These are phyloP conservation scores for Mortierella sp. DNA, from an alignment of 371 early-diverging fungal genomes.

Conservation along the genomic window DNA sequence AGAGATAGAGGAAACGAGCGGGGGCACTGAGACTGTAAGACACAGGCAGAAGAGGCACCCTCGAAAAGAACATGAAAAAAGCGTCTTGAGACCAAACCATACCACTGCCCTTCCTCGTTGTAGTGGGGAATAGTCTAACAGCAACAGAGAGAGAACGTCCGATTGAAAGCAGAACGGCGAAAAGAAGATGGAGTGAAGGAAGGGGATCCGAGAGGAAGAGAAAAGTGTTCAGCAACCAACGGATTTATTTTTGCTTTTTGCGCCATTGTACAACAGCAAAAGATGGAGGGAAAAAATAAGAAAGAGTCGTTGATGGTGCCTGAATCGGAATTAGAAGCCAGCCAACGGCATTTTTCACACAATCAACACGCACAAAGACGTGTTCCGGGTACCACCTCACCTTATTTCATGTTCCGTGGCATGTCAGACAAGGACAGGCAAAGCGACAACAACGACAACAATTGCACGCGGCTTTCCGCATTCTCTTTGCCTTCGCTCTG, in stretches of 20 bases:
- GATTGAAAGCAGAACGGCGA: constrained; percentile 3
- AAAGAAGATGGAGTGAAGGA: not conserved
- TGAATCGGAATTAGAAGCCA: too few species aligned
- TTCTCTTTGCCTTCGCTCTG: not conserved
- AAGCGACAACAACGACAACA: not conserved
- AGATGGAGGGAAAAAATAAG: not conserved
- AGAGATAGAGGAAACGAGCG: not conserved
- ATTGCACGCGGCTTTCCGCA: not conserved
- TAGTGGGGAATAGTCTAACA: not conserved
- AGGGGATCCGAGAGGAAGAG: not conserved
- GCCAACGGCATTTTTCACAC: too few species aligned
- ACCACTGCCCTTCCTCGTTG: not conserved
- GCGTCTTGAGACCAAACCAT: not conserved
- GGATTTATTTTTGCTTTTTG: not conserved
- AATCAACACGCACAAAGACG: too few species aligned
- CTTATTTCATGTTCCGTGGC: not conserved
- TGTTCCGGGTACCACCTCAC: not conserved
- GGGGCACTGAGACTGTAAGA: not conserved
- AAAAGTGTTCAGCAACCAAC: not conserved
- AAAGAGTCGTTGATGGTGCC: too few species aligned
- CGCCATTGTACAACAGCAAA: not conserved
- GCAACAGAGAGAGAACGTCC: not conserved
- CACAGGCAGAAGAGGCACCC: not conserved
- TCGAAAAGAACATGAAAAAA: not conserved
- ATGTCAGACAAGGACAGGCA: not conserved